Percentiles rank a stretch among this genome's conserved stretches.
phyloP scores from a whole-genome alignment of 1,139 yeast genomes.

The Taphrina flavorubra region DNA sequence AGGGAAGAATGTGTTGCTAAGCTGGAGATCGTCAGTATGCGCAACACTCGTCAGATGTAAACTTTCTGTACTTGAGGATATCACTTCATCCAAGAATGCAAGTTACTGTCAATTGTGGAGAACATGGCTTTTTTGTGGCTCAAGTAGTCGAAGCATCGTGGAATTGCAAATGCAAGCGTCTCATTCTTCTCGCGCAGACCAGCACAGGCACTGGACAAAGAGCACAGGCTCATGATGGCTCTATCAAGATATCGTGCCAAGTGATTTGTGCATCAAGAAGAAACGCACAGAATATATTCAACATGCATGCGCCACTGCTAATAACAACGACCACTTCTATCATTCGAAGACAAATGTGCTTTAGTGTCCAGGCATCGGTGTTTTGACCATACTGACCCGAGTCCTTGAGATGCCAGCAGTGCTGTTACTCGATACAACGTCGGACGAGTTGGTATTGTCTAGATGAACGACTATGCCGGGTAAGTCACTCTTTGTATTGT shows the following conservation, averaged over 20 bases:
- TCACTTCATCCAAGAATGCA: too few species aligned
- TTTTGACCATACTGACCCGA: slow-evolving; percentile 10
- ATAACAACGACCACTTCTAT: not conserved
- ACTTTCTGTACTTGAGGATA: too few species aligned
- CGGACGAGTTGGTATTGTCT: not conserved
- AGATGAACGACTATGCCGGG: slow-evolving; percentile 21
- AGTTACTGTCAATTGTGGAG: not conserved
- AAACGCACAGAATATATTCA: not conserved
- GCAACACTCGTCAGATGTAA: too few species aligned
- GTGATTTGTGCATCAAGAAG: too few species aligned
- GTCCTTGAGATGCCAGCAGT: slow-evolving; percentile 6
- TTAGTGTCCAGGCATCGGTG: slow-evolving; percentile 14
- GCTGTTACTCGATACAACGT: not conserved
- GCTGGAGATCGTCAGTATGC: too few species aligned
- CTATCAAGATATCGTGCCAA: too few species aligned
- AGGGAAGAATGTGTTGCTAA: too few species aligned
- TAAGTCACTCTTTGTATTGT: not conserved
- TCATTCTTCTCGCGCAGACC: too few species aligned
- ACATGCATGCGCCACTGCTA: slow-evolving; percentile 1
- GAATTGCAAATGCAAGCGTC: too few species aligned
- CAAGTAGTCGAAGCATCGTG: not conserved
- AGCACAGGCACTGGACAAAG: not conserved
- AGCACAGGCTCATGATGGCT: not conserved
- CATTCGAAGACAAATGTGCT: not conserved
- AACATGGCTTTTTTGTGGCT: slow-evolving; percentile 1